These are phyloP conservation scores for Vigna trinervia DNA, from an alignment of 306 rosid genomes.

Conservation along the genomic window DNA sequence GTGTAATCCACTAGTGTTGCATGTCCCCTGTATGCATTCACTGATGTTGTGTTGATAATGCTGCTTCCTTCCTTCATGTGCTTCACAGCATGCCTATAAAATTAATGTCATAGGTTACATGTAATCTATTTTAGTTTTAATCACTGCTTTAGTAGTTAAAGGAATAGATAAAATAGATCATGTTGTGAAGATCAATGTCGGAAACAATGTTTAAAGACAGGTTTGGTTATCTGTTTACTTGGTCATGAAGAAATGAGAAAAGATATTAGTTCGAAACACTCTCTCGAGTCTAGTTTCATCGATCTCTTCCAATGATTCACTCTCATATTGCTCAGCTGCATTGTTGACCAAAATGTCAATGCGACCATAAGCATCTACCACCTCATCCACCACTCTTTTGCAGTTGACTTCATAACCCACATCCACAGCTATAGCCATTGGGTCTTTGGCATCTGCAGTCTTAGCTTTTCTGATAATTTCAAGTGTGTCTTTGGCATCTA, in stretches of 20 bases:
- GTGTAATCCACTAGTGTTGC: constrained; percentile 61
- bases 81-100: constrained; percentile 68
- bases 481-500: constrained; percentile 69
- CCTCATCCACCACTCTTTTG: constrained; percentile 61
- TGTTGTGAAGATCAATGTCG: too few species aligned
- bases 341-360: constrained; percentile 81
- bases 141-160: too few species aligned
- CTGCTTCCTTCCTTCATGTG: constrained; percentile 82
- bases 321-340: constrained; percentile 77
- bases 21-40: constrained; percentile 68
- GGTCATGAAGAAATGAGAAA: constrained; percentile 69
- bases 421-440: constrained; percentile 75
- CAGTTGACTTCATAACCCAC: constrained; percentile 58
- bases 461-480: constrained; percentile 59
- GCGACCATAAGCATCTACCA: constrained; percentile 60
- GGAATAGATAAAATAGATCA: too few species aligned
- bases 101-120: too few species aligned
- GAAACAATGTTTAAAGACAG: too few species aligned
- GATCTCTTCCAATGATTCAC: constrained; percentile 64
- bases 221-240: constrained; percentile 41
- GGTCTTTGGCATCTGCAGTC: constrained; percentile 60
- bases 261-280: constrained; percentile 82
- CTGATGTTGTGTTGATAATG: constrained; percentile 79
- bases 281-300: constrained; percentile 70
- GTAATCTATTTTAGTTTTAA: too few species aligned